These are phyloP conservation scores for Candida lessepsii DNA, from an alignment of 805 yeast species.

Conservation along the genomic window DNA sequence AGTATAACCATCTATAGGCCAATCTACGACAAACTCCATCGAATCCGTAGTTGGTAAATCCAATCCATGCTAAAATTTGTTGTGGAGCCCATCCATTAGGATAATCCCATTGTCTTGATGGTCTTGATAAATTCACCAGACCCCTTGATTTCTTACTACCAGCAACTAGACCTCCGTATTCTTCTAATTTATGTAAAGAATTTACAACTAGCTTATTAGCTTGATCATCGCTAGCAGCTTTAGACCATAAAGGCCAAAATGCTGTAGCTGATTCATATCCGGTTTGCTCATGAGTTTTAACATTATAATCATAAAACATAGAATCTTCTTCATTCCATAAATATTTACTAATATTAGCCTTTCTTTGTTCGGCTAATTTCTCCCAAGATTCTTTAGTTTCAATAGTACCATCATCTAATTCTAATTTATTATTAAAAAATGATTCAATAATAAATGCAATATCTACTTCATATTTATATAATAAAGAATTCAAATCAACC, in stretches of 20 bases:
- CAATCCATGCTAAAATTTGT: slow-evolving; percentile 92
- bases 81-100: slow-evolving; percentile 99
- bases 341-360: slow-evolving; percentile 57
- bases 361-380: slow-evolving; percentile 54
- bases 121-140: slow-evolving; percentile 62
- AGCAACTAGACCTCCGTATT: slow-evolving; percentile 83
- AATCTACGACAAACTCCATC: slow-evolving; percentile 63
- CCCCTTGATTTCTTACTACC: slow-evolving; percentile 80
- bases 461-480: slow-evolving; percentile 88
- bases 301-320: slow-evolving; percentile 81
- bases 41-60: slow-evolving; percentile 71
- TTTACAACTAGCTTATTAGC: slow-evolving; percentile 59
- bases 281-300: slow-evolving; percentile 52
- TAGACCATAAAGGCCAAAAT: slow-evolving; percentile 91
- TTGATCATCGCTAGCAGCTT: slow-evolving; percentile 60
- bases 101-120: slow-evolving; percentile 97
- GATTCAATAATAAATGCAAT: slow-evolving; percentile 63
- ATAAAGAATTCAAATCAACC: slow-evolving; percentile 78
- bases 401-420: slow-evolving; percentile 16
- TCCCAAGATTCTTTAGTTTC: slow-evolving; percentile 62
- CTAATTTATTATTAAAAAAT: slow-evolving; percentile 52
- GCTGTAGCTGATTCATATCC: slow-evolving; percentile 84
- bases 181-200: slow-evolving; percentile 71
- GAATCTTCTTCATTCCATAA: slow-evolving; percentile 82
- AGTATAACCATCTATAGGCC: slow-evolving; percentile 82